phyloP scores from a whole-genome alignment of 306 rosid species.

The Fagus crenata region DNA sequence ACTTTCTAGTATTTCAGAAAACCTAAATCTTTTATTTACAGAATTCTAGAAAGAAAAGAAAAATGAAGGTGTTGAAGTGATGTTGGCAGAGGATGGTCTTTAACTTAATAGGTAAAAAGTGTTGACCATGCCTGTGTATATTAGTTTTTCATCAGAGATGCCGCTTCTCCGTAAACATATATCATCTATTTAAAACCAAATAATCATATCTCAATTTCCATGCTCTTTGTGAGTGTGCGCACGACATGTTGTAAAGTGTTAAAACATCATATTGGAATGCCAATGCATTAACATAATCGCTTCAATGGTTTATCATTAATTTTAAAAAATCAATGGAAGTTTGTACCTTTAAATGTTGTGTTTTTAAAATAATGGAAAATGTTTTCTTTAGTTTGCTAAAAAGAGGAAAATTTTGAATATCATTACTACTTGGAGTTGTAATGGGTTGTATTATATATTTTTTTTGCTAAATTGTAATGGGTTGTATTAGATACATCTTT shows the following conservation, averaged over 20 bases:
- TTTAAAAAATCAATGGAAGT: background rate
- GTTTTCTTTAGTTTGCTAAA: background rate
- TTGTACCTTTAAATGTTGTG: background rate
- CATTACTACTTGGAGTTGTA: background rate
- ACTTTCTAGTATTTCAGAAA: background rate
- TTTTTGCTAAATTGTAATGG: too few species aligned
- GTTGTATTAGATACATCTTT: background rate
- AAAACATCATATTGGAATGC: background rate
- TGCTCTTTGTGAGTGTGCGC: background rate
- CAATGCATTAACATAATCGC: background rate
- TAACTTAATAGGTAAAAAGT: background rate
- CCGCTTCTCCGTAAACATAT: background rate
- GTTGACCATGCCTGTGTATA: background rate
- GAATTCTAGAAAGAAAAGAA: background rate
- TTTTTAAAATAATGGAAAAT: background rate
- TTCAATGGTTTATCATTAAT: background rate
- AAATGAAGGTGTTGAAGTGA: background rate
- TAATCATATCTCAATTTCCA: background rate
- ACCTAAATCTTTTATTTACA: slow-evolving; percentile 4
- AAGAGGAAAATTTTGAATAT: background rate
- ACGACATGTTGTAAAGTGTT: background rate
- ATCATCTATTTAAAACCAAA: background rate
- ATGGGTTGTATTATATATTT: too few species aligned
- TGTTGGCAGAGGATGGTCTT: background rate
- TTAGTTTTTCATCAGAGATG: background rate